Evolutionary conservation across 2,329 filamentous ascomycete genomes (phyloP).

Genomic region (Blastomyces silverae): DNA sequence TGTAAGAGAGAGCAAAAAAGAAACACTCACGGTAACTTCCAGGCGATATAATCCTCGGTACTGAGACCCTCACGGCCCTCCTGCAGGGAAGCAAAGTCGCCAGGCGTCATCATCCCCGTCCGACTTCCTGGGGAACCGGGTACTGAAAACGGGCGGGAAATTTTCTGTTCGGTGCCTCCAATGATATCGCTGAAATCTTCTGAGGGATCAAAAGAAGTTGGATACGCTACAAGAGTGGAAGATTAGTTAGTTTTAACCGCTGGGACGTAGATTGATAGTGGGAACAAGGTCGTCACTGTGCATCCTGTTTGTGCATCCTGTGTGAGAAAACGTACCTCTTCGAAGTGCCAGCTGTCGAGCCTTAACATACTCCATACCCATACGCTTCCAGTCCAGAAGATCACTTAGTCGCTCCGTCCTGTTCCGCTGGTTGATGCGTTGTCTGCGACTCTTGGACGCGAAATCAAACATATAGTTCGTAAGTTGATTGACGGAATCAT

Average conservation of each 20-base stretch:
- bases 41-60: constrained; percentile 96
- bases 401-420: constrained; percentile 92
- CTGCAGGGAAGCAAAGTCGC: constrained; percentile 93
- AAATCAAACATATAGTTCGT: constrained; percentile 92
- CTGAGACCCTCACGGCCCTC: constrained; percentile 87
- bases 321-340: constrained; percentile 43
- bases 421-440: constrained; percentile 98
- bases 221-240: constrained; percentile 58
- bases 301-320: not conserved
- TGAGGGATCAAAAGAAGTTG: constrained; percentile 67
- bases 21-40: constrained; percentile 72
- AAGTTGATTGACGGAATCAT: constrained; percentile 95
- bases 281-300: not conserved
- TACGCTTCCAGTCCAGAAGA: constrained; percentile 95
- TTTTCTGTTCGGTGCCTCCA: constrained; percentile 87
- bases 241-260: not conserved
- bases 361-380: constrained; percentile 99
- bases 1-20: constrained; percentile 57
- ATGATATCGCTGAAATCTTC: constrained; percentile 87
- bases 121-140: constrained; percentile 87
- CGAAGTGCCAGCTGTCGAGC: constrained; percentile 85
- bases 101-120: constrained; percentile 97
- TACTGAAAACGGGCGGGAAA: constrained; percentile 86
- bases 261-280: not conserved
- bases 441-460: constrained; percentile 81